Evolutionary conservation across 768 basidiomycete genomes (phyloP), one percentile per base, ranked within the genome.

Genomic region (Galerina sulciceps): DNA sequence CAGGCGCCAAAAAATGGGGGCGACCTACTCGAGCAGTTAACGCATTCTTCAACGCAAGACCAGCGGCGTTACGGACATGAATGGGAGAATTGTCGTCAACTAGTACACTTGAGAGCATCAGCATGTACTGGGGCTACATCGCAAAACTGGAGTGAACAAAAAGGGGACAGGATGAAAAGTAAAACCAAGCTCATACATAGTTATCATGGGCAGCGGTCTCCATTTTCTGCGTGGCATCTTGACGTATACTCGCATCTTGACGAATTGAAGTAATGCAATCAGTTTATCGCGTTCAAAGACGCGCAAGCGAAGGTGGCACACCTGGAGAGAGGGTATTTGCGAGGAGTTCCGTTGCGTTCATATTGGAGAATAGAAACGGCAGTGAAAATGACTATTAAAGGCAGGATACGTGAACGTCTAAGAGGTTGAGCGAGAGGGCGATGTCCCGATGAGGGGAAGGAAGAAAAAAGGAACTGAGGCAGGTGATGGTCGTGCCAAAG

Each of bases 41-140:
- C 59, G 94, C 85, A 75, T 99, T 99, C 85, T 99, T 99, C 75
- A 99, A 80, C 17, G 96, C 96, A 51, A 99, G 82, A 72, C 94
- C 95, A 20, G 97, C 96, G n/a, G 96, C 95, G 70, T 93, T 96
- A 65, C 97, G 84, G 52, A 96, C 85, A 72, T 94, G 88, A 35
- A 87, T 68, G 13, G 83, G 79, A 6, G 83, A 83, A 43, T 62
- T 77, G 71, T 95, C 93, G 65, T 94, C 89, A 26, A 88, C 86
- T 46, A 99, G 85, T 63, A 94, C 93, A 15, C 85, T 76, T 15
- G 92, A 89, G 61, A 99, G 88, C 83, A 93, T 94, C 71, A 89
- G 72, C 86, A 98, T 90, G 80, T 99, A 99, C 65, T 87, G 88
- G 60, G 93, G 91, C 95, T 96, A 76, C 46, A 76, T 67, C 41